phyloP scores from a whole-genome alignment of 2,329 filamentous ascomycete species.

The Penicillium sclerotigenum region DNA sequence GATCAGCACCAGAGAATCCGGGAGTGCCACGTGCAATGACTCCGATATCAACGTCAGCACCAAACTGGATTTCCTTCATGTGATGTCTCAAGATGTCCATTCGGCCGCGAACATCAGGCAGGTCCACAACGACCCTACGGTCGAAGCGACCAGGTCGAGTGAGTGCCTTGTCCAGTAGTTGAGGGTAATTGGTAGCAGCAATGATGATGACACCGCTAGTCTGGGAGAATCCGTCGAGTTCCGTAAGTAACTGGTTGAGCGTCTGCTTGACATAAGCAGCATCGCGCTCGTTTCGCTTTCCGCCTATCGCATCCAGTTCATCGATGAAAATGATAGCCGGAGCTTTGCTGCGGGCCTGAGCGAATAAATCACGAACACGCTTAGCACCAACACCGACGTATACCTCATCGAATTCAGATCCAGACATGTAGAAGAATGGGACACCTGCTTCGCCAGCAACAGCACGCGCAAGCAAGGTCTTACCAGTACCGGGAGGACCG shows the following conservation, averaged over 20 bases:
- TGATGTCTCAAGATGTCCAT: conserved; percentile 92
- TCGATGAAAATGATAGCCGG: conserved; percentile 95
- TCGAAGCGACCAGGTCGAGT: conserved; percentile 95
- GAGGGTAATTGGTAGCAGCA: conserved; percentile 92
- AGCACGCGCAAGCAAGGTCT: conserved; percentile 90
- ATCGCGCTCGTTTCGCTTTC: conserved; percentile 87
- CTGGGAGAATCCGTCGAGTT: conserved; percentile 95
- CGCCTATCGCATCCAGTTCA: conserved; percentile 89
- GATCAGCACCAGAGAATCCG: conserved; percentile 89
- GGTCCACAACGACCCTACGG: conserved; percentile 79
- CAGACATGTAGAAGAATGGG: conserved; percentile 99
- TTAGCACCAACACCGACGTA: conserved; percentile 97
- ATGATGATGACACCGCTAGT: conserved; percentile 93
- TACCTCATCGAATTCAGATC: conserved; percentile 96
- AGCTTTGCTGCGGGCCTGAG: conserved; percentile 76
- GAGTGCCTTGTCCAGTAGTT: conserved; percentile 89
- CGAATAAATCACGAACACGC: conserved; percentile 90
- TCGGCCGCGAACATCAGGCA: conserved; percentile 90
- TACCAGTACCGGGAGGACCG: conserved; percentile 94
- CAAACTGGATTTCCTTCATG: conserved; percentile 82
- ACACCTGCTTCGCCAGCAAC: conserved; percentile 96
- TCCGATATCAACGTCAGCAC: conserved; percentile 75
- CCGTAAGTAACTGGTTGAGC: conserved; percentile 92
- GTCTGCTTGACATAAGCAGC: conserved; percentile 96
- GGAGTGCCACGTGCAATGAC: conserved; percentile 82